Base-by-base conservation (phyloP, 1,139 yeast genomes). In the Saccharomyces hybrid region DNA sequence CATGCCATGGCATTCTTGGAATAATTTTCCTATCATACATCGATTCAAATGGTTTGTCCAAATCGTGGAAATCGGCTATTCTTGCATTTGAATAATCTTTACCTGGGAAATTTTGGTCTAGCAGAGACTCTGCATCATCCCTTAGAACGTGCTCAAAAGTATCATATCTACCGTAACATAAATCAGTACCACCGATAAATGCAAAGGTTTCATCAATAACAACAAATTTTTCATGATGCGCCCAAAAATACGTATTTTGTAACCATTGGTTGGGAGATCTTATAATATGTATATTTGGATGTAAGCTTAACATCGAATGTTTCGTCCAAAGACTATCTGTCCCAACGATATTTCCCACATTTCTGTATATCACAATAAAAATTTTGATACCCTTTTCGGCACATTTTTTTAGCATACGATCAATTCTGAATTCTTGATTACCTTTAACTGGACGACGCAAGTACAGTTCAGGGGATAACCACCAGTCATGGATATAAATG, bases 1-100 rank as follows among this genome's bases (percentile, higher is more conserved):
- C 99, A 70, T 95, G 99, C 99, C 99, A 95, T 5, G 99, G 99
- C 99, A 95, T 95, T 64, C 99, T 80, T 2, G 99, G 98, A 14
- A 82, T 79, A 25, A 71, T 71, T 32, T 80, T 75, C 59, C 99
- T 80, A 69, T 95, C 96, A 67, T 90, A 90, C 95, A 93, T 86
- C 25, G 90, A 88, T 50, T 88, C 95, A 65, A 85, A 90, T 1
- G 99, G 99, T 60, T 82, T 83, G 60, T 91, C 90, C 56, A 95
- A 76, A 1, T 79, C 84, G 64, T 69, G 80, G 68, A 95, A 95
- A 70, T 95, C 99, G 63, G 85, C 85, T 13, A 87, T 89, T 59
- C 99, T 80, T 4, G 99, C 96, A 67, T 95, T 95, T 0, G 98
- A 90, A 69, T 95, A 95, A 71, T 95, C 99, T 66, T 95, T 95